Evolutionary conservation across 331 rosid species (phyloP).

Genomic region (Telfairia occidentalis): DNA sequence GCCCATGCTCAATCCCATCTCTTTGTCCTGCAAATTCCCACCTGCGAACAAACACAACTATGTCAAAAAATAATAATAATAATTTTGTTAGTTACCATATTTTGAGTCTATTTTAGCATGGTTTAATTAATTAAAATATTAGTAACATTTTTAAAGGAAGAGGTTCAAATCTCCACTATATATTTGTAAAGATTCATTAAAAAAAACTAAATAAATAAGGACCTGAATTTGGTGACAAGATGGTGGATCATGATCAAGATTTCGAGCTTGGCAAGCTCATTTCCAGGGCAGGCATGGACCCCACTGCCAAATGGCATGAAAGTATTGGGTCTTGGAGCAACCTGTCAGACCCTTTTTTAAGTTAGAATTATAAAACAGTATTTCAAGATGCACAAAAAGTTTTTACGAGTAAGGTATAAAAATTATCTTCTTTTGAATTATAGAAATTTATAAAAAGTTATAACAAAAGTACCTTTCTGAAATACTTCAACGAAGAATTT

Average conservation of each 20-base stretch:
- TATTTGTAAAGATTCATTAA: too few relatives aligned
- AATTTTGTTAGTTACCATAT: too few relatives aligned
- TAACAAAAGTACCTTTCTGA: neutral
- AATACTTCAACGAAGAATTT: neutral
- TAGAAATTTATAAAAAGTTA: too few relatives aligned
- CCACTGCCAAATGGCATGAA: conserved; percentile 95
- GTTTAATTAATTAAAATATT: neutral
- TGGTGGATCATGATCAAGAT: conserved; percentile 70
- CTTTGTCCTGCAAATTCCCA: conserved; percentile 67
- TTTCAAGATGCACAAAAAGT: neutral
- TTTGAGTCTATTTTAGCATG: neutral
- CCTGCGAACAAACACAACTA: conserved; percentile 20
- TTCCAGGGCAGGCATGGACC: conserved; percentile 91
- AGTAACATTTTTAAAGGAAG: too few relatives aligned
- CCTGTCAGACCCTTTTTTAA: conserved; percentile 18
- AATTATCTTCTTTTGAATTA: too few relatives aligned
- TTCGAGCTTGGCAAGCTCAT: conserved; percentile 89
- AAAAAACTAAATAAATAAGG: neutral
- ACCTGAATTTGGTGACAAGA: conserved; percentile 78
- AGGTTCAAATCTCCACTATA: too few relatives aligned
- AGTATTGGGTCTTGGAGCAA: conserved; percentile 74
- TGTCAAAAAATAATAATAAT: too few relatives aligned
- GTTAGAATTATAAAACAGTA: neutral
- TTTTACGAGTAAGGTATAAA: too few relatives aligned
- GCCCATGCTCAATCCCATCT: conserved; percentile 59